Conservation (phyloP, 371 early-diverging fungal species). For the Apophysomyces sp. region DNA sequence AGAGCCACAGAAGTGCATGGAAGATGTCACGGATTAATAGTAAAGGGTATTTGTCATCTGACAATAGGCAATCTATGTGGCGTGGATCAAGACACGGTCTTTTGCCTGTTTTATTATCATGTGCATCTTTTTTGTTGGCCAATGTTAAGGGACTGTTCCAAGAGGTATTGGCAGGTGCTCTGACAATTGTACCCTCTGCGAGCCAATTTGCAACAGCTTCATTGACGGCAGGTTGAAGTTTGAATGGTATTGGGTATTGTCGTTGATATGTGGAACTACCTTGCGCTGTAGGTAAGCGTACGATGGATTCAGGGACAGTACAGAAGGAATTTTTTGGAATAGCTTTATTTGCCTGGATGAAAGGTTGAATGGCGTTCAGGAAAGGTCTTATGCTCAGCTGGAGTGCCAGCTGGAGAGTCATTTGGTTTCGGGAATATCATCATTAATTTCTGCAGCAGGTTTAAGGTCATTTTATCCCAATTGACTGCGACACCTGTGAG, state of each 20-base stretch:
- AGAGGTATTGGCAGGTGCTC: neutral
- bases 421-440: slow-evolving; percentile 9
- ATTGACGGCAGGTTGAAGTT: neutral
- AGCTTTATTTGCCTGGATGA: slow-evolving; percentile 5
- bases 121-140: slow-evolving; percentile 21
- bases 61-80: neutral
- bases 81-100: slow-evolving; percentile 5
- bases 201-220: slow-evolving; percentile 7
- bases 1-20: neutral
- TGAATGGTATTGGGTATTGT: slow-evolving; percentile 13
- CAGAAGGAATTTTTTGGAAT: slow-evolving; percentile 14
- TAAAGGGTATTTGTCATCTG: slow-evolving; percentile 3
- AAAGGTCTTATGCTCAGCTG: slow-evolving; percentile 8
- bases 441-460: neutral
- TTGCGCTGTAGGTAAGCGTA: slow-evolving; percentile 5
- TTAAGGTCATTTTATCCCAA: neutral
- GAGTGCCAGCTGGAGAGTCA: slow-evolving; percentile 14
- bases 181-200: neutral
- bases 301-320: slow-evolving; percentile 14
- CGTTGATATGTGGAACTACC: neutral
- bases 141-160: slow-evolving; percentile 27
- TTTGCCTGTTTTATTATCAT: slow-evolving; percentile 4
- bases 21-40: slow-evolving; percentile 4
- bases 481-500: slow-evolving; percentile 2
- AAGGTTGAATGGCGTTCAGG: neutral